Evolutionary conservation across 169 alveolate species (phyloP), one percentile per base, ranked within the genome.

Genomic region (Plasmodium gaboni): DNA sequence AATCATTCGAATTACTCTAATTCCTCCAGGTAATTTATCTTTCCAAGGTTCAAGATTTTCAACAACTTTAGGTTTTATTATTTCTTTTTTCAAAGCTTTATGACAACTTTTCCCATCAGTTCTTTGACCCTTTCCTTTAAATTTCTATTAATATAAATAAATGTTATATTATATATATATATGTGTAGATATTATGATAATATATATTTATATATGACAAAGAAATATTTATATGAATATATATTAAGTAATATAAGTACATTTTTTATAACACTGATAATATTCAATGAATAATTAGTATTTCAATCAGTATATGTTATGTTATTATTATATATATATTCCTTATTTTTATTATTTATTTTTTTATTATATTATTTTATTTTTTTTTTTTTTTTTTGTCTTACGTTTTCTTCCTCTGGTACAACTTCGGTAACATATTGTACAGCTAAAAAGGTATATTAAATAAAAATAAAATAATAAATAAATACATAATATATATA

Each of bases 21-120:
- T 92, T 15, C 96, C 96, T 26, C 92, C 93, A 48, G 86, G 92
- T 51, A 94, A 44, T 88, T 89, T 92, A 32, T 91, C 88, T 57
- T 87, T 67, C 96, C 96, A 94, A 5, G 96, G 96, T 57, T 92
- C 92, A 2, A 28, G 13, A 63, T 73, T 89, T 70, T 85, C 92
- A 59, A 85, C 73, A 69, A 69, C 38, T 19, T 70, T 85, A 44
- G 55, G 73, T 63, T 71, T 70, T 28, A 57, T 59, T 51, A 67
- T 80, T 57, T 85, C 74, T 65, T 60, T 85, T 73, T 69, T 85
- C 55, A 64, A 13, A 51, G 44, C 71, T 85, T 85, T 85, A 28
- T 28, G 42, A 59, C 87, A 69, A 26, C 42, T 74, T 85, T 85
- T 85, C 26, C 92, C 92, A 60, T 85, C 92, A 4, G 74, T 70